phyloP scores from a whole-genome alignment of 352 stramenopile species.

The Phytopythium ostracodes region DNA sequence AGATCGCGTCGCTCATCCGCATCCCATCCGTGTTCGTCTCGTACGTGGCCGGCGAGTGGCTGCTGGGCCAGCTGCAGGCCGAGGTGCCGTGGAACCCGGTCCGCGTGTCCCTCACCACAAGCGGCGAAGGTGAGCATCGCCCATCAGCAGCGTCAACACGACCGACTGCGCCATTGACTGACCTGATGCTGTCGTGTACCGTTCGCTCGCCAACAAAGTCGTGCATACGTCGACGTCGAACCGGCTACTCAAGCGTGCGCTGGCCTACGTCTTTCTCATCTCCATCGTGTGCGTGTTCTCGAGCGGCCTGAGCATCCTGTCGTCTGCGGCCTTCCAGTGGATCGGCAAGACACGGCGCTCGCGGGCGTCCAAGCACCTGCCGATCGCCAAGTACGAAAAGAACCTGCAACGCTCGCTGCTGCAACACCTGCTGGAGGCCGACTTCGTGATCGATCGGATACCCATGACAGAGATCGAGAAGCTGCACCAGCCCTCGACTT shows the following conservation, averaged over 20 bases:
- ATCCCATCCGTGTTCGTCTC: slow-evolving; percentile 77
- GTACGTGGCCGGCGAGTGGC: slow-evolving; percentile 55
- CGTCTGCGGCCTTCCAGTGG: slow-evolving; percentile 59
- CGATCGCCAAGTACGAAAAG: slow-evolving; percentile 47
- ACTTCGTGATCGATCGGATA: slow-evolving; percentile 51
- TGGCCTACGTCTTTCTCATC: slow-evolving; percentile 75
- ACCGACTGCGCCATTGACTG: not conserved
- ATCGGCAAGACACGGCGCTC: slow-evolving; percentile 56
- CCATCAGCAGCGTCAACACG: not conserved
- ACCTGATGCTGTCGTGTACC: not conserved
- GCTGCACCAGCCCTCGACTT: not conserved
- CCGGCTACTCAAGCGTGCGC: slow-evolving; percentile 56
- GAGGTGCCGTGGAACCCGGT: slow-evolving; percentile 53
- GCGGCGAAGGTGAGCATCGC: slow-evolving; percentile 50
- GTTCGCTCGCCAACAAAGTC: slow-evolving; percentile 20
- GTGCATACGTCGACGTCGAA: slow-evolving; percentile 50
- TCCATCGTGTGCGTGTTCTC: slow-evolving; percentile 78
- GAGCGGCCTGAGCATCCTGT: slow-evolving; percentile 65
- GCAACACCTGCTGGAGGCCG: slow-evolving; percentile 35
- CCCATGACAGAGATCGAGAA: slow-evolving; percentile 30
- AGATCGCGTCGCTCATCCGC: slow-evolving; percentile 51
- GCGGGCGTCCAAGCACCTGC: slow-evolving; percentile 46
- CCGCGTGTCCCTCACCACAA: slow-evolving; percentile 46
- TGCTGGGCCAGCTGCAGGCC: slow-evolving; percentile 32
- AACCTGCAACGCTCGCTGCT: slow-evolving; percentile 46